Conservation (phyloP, 805 yeast species). For the Metschnikowia peoriensis region DNA sequence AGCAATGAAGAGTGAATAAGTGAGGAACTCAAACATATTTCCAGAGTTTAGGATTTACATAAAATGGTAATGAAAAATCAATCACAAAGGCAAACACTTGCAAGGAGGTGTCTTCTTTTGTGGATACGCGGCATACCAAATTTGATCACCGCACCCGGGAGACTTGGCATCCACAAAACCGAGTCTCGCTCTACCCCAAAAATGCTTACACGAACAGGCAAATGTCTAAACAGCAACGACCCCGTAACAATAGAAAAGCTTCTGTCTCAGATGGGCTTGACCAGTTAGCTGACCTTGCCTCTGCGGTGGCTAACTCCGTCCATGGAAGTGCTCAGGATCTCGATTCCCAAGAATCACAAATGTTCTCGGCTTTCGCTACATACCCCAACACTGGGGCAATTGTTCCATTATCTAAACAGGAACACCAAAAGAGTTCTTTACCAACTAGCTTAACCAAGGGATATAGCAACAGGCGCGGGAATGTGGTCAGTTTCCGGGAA, state of each 20-base stretch:
- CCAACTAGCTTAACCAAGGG: neutral
- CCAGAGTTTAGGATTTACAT: too few relatives aligned
- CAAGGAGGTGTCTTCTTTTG: neutral
- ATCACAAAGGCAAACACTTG: neutral
- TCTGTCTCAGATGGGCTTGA: conserved; percentile 21
- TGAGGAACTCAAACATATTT: too few relatives aligned
- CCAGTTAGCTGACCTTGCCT: conserved; percentile 25
- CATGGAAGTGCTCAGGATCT: neutral
- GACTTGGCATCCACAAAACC: conserved; percentile 9
- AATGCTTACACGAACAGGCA: neutral
- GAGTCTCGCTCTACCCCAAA: neutral
- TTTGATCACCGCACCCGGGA: conserved; percentile 2
- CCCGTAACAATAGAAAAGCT: neutral
- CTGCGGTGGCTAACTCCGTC: conserved; percentile 14
- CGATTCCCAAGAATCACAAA: neutral
- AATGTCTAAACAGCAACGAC: neutral
- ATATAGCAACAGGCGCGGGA: neutral
- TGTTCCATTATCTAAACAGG: neutral
- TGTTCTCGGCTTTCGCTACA: conserved; percentile 1
- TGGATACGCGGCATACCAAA: neutral
- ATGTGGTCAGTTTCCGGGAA: neutral
- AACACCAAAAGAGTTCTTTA: neutral
- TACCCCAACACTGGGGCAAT: conserved; percentile 1
- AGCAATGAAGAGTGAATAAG: too few relatives aligned
- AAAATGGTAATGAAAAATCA: too few relatives aligned